Conservation (phyloP, 345 rosid genomes). For the Euphorbia pulcherrima region DNA sequence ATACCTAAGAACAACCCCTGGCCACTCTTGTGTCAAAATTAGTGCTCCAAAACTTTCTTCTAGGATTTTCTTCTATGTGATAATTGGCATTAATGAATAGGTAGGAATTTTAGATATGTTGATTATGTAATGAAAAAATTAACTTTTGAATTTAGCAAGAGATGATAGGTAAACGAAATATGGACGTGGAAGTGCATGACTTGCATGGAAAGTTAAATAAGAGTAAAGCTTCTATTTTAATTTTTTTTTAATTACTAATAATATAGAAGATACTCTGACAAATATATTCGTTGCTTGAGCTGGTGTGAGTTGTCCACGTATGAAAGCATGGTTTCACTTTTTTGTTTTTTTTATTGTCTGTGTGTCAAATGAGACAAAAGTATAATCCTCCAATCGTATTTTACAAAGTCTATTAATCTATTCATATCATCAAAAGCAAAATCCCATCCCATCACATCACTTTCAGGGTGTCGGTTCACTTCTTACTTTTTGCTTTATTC, state of each 20-base stretch:
- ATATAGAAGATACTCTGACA: constrained; percentile 18
- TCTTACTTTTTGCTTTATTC: constrained; percentile 50
- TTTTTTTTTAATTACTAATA: not conserved
- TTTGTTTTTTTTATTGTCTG: constrained; percentile 31
- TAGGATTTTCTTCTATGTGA: no score
- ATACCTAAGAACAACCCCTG: no score
- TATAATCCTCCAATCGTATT: constrained; percentile 18
- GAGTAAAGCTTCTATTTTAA: not conserved
- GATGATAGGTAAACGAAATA: not conserved
- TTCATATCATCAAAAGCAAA: constrained; percentile 12
- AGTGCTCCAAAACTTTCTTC: no score
- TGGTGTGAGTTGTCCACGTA: constrained; percentile 26
- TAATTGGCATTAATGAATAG: no score
- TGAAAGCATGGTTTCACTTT: constrained; percentile 38
- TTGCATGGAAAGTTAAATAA: constrained; percentile 32
- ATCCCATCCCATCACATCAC: constrained; percentile 28
- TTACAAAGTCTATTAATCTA: constrained; percentile 10
- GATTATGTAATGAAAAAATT: not conserved
- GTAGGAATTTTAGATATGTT: no score
- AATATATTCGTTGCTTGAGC: constrained; percentile 71
- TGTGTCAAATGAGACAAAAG: constrained; percentile 44
- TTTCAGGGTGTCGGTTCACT: constrained; percentile 39
- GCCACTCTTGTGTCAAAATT: no score
- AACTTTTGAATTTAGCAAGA: not conserved
- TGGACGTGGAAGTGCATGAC: constrained; percentile 37